Percentiles rank a stretch among this genome's conserved stretches.
phyloP scores from a whole-genome alignment of 2,329 filamentous ascomycete genomes.

The Penicillium crustosum region DNA sequence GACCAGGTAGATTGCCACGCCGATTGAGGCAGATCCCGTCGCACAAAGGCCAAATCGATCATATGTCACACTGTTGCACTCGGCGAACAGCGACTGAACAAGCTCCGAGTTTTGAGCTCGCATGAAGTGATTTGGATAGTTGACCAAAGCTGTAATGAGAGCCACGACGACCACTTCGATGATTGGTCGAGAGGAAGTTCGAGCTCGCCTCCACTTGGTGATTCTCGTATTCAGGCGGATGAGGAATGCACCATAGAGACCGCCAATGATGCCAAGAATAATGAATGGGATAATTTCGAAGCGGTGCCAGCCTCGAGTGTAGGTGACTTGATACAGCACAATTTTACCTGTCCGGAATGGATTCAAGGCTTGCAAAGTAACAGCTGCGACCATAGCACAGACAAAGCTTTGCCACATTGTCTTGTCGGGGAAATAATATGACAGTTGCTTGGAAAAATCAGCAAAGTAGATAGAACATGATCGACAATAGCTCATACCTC shows the following conservation, averaged over 20 bases:
- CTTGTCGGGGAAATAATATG: conserved; percentile 97
- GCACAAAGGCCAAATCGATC: conserved; percentile 91
- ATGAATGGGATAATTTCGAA: conserved; percentile 91
- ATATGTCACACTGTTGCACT: conserved; percentile 78
- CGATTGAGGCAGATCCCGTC: conserved; percentile 76
- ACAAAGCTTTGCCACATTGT: conserved; percentile 99
- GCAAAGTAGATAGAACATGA: neutral
- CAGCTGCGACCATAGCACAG: conserved; percentile 97
- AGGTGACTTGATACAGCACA: conserved; percentile 93
- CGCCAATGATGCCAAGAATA: conserved; percentile 81
- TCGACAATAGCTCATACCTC: conserved; percentile 55
- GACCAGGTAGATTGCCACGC: conserved; percentile 78
- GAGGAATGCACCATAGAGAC: conserved; percentile 91
- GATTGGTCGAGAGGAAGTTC: conserved; percentile 70
- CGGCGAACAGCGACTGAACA: conserved; percentile 86
- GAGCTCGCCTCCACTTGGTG: conserved; percentile 73
- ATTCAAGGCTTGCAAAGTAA: conserved; percentile 87
- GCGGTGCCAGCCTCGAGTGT: conserved; percentile 86
- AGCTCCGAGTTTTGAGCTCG: conserved; percentile 87
- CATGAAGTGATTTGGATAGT: conserved; percentile 97
- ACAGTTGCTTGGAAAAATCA: conserved; percentile 68
- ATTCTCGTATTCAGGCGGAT: conserved; percentile 92
- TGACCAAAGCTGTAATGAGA: conserved; percentile 79
- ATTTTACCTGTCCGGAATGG: conserved; percentile 94
- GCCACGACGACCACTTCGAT: conserved; percentile 78